phyloP scores from a whole-genome alignment of 805 yeast genomes.

The Metschnikowia koreensis region DNA sequence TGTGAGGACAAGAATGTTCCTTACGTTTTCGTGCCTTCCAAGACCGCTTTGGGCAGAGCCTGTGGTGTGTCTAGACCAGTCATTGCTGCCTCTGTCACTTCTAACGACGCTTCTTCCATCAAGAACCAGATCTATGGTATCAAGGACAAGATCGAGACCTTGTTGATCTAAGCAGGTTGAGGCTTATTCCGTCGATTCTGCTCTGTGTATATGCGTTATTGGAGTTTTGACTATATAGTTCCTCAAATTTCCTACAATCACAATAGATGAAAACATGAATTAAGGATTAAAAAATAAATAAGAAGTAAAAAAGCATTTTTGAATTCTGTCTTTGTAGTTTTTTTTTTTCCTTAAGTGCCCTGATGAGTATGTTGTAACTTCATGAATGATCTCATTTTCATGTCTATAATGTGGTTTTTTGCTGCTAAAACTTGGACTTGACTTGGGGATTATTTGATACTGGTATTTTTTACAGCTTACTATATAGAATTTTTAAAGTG shows the following conservation, averaged over 20 bases:
- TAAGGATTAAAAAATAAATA: too few species aligned
- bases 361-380: too few species aligned
- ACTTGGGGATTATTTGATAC: too few species aligned
- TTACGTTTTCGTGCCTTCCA: constrained; percentile 97
- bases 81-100: constrained; percentile 96
- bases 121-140: constrained; percentile 95
- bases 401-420: too few species aligned
- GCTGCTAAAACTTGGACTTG: too few species aligned
- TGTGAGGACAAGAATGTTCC: constrained; percentile 99
- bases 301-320: too few species aligned
- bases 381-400: too few species aligned
- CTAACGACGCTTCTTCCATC: constrained; percentile 97
- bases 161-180: constrained; percentile 64
- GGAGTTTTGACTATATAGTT: background rate
- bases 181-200: background rate
- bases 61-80: constrained; percentile 99
- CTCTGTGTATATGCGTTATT: background rate
- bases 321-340: background rate
- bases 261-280: background rate
- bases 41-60: constrained; percentile 98
- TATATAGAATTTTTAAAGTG: too few species aligned
- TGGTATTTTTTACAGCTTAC: too few species aligned
- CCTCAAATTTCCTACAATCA: background rate
- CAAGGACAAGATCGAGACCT: constrained; percentile 98
- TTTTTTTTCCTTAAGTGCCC: too few species aligned